These are phyloP conservation scores for Trichoderma erinaceum DNA, from an alignment of 495 filamentous ascomycete species.

Conservation along the genomic window DNA sequence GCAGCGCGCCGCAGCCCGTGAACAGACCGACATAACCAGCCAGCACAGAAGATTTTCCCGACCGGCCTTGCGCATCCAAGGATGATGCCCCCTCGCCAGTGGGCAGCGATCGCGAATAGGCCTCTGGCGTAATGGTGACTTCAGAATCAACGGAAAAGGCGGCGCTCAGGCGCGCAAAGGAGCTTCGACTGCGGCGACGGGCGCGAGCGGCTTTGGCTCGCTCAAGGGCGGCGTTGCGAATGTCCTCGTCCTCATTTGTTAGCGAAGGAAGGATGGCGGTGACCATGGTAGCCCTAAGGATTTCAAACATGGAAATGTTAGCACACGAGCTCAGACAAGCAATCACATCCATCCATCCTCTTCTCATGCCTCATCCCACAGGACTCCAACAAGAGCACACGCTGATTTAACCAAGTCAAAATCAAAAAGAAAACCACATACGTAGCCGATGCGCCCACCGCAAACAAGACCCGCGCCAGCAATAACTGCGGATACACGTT, in stretches of 20 bases:
- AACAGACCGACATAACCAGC: slow-evolving; percentile 89
- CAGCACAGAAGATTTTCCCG: slow-evolving; percentile 51
- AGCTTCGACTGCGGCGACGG: not conserved
- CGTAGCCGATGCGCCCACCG: slow-evolving; percentile 80
- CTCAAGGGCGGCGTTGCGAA: slow-evolving; percentile 19
- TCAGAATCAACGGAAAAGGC: slow-evolving; percentile 56
- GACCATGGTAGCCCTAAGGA: slow-evolving; percentile 77
- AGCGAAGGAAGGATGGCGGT: slow-evolving; percentile 89
- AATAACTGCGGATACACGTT: slow-evolving; percentile 89
- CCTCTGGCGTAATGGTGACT: slow-evolving; percentile 55
- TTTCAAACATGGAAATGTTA: slow-evolving; percentile 9
- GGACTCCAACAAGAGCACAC: too few species aligned
- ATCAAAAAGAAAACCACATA: slow-evolving; percentile 31
- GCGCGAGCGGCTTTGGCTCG: slow-evolving; percentile 15
- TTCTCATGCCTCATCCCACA: not conserved
- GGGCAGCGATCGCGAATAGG: slow-evolving; percentile 30
- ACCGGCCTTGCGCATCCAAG: slow-evolving; percentile 19
- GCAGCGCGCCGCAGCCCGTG: slow-evolving; percentile 83
- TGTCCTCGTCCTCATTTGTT: slow-evolving; percentile 44
- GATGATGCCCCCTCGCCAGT: slow-evolving; percentile 16
- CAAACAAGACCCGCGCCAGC: slow-evolving; percentile 80
- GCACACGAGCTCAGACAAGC: not conserved
- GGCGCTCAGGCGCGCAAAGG: slow-evolving; percentile 27
- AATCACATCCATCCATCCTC: not conserved
- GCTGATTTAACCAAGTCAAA: not conserved